Evolutionary conservation across 306 rosid species (phyloP), one percentile per base, ranked within the genome.

Genomic region (Delonix regia): DNA sequence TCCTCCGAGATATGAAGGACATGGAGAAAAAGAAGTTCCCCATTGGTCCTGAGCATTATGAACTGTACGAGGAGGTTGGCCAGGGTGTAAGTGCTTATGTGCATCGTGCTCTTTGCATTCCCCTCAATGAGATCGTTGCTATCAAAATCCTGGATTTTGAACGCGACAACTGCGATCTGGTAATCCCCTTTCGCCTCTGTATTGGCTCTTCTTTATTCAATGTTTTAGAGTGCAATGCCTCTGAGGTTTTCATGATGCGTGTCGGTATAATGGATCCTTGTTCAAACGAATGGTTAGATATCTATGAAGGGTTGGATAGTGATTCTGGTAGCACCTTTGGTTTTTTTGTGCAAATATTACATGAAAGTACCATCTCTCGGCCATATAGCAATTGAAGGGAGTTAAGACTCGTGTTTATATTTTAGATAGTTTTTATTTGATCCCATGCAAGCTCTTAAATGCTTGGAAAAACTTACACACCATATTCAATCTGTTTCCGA

Each of bases 131-230:
- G 83, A 68, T 91, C 69, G 91, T 93, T 34, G 98, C 99, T 76
- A 90, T 95, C 73, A 95, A 95, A 78, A 91, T 95, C 57, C 94
- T 93, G 28, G 99, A 95, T 83, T 89, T 89, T 75, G 98, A 95
- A 82, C 91, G 94, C 18, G 94, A 91, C 36, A 93, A 93, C 77
- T 88, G 89, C 55, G 96, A 95, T 89, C 91, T 95, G 90, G 98
- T 94, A 89, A 45, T 42, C 19, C 6, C 1, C 16, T 5, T 14
- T 66, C 21, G 2, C 51, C 16, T 16, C 8, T 7, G 5, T 62
- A 10, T 7, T 61, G 38, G 1, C 69, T 65, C 33, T n/a, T 36
- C 7, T 21, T 38, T 65, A 4, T 65, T 19, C 70, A 38, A n/a
- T 21, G 28, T 22, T 0, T 0, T 22, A 48, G 30, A 22, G 5